Percentiles rank a stretch among this genome's conserved stretches.
phyloP scores from a whole-genome alignment of 805 yeast genomes.

The Lipomyces yamadae region DNA sequence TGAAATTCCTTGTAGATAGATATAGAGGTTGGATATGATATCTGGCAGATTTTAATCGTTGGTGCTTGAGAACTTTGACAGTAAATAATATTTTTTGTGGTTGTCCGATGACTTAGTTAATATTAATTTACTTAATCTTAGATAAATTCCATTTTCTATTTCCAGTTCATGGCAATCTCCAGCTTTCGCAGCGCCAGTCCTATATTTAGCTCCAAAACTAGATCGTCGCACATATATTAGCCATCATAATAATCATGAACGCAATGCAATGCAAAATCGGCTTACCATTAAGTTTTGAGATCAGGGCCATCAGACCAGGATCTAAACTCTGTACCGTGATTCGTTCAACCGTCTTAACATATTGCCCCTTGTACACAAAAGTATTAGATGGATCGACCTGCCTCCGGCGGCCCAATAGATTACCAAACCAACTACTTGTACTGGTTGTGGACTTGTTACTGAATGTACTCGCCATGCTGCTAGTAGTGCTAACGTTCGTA shows the following conservation, averaged over 20 bases:
- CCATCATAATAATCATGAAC: not conserved
- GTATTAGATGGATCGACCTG: conserved; percentile 26
- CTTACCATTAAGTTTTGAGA: conserved; percentile 33
- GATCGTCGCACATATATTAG: not conserved
- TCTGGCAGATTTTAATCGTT: not conserved
- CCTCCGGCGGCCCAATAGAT: conserved; percentile 22
- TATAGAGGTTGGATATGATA: not conserved
- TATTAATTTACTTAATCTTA: not conserved
- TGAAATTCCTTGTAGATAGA: not conserved
- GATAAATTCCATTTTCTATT: conserved; percentile 8
- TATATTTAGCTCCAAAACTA: conserved; percentile 34
- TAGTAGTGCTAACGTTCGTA: conserved; percentile 25
- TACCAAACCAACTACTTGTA: conserved; percentile 32
- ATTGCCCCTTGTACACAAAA: conserved; percentile 27
- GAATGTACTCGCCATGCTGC: conserved; percentile 19
- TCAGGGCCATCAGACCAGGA: conserved; percentile 35
- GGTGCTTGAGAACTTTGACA: not conserved
- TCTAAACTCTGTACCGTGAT: conserved; percentile 37
- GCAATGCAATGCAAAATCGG: not conserved
- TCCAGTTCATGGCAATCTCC: conserved; percentile 38
- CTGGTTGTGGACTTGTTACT: conserved; percentile 29
- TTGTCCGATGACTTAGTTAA: not conserved
- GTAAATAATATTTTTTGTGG: not conserved
- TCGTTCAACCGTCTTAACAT: conserved; percentile 28
- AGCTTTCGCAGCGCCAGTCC: conserved; percentile 36